Evolutionary conservation across 2,329 filamentous ascomycete genomes (phyloP), one percentile per base, ranked within the genome.

Genomic region (Cladobotryum mycophilum): DNA sequence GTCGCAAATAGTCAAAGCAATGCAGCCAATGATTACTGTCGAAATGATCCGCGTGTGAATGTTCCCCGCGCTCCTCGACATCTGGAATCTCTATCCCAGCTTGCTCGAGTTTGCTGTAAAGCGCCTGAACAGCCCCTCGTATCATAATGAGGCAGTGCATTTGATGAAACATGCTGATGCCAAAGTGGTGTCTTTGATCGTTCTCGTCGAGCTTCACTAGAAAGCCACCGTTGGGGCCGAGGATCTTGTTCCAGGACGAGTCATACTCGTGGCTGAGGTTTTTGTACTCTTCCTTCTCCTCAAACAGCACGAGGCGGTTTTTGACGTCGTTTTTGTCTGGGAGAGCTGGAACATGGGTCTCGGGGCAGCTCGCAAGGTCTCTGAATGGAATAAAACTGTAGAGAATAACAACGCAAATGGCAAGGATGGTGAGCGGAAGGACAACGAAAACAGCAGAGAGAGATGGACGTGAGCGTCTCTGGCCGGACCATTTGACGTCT

Each of bases 131-230:
- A 25, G 49, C 51, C 2, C 33, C 17, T 9, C 51, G 34, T 11
- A 53, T 40, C 34, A 49, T 38, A 1, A 44, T 47, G 40, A 53
- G 22, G 33, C 51, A 53, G 14, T 38, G 51, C 15, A 53, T 43
- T 43, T 53, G 51, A 15, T 53, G 51, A 20, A 53, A 53, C 51
- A 53, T 53, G 37, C 47, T 44, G 8, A 53, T 33, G 4, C 47
- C 47, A 37, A 45, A 20, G 3, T 36, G 42, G 13, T 41, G 20
- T 9, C 13, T 20, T 14, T 6, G n/a, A 11, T 25, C 3, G 22
- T 47, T 38, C 9, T 47, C 34, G 8, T 47, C 44, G 9, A 20
- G 18, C 17, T 37, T 47, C 17, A 47, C 22, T 22, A 47, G 36
- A 20, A 47, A 47, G 15, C 44, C 44, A 3, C 44, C 44, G 22